Conservation (phyloP, 169 alveolate species). For the Plasmodium cynomolgi region DNA sequence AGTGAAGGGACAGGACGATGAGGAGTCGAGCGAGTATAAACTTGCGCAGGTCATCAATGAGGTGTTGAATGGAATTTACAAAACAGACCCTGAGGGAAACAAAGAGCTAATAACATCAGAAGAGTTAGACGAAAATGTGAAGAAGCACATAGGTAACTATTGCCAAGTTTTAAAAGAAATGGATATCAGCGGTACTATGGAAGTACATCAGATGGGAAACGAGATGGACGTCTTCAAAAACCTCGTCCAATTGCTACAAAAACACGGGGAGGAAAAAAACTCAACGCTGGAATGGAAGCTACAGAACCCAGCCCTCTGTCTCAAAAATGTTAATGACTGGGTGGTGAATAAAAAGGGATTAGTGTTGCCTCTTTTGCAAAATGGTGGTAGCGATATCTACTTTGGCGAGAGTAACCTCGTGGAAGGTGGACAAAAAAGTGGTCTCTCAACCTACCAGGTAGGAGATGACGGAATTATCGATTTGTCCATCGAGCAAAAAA, state of each 20-base stretch:
- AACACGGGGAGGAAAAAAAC: neutral
- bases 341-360: neutral
- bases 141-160: neutral
- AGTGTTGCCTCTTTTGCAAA: neutral
- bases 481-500: no score
- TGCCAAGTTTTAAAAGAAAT: neutral
- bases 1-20: slow-evolving; percentile 12
- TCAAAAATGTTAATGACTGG: slow-evolving; percentile 19
- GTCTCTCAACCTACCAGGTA: neutral
- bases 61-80: neutral
- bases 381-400: neutral
- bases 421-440: neutral
- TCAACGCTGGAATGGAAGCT: neutral
- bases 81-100: neutral
- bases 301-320: slow-evolving; percentile 10
- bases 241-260: neutral
- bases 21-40: neutral
- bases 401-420: neutral
- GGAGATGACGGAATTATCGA: neutral
- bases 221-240: neutral
- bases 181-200: slow-evolving; percentile 8
- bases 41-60: neutral
- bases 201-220: neutral
- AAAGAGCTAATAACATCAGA: neutral
- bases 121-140: neutral